Percentiles rank a stretch among this genome's conserved stretches.
These are phyloP conservation scores for Penicillium sp. DNA, from an alignment of 2,329 filamentous ascomycete genomes.

Conservation along the genomic window DNA sequence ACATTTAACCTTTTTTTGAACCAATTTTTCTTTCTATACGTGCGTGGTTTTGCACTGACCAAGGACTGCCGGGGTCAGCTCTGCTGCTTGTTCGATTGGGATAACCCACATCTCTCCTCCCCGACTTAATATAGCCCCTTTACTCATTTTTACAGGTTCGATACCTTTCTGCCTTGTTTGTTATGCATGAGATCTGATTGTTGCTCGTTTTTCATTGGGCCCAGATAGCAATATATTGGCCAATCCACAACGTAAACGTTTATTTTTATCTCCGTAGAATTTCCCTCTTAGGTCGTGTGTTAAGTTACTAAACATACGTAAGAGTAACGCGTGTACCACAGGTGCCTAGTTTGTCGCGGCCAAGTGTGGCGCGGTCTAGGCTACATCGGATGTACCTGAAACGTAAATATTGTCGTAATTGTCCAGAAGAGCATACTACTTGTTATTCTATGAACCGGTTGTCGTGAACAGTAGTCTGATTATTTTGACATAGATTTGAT, in stretches of 20 bases:
- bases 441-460: too few species aligned
- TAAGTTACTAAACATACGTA: neutral
- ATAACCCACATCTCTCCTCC: neutral
- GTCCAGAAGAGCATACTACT: too few species aligned
- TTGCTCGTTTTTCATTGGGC: neutral
- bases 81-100: too few species aligned
- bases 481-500: too few species aligned
- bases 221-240: neutral
- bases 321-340: neutral
- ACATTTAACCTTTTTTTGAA: slow-evolving; percentile 2
- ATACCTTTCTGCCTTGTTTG: neutral
- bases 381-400: too few species aligned
- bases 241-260: neutral
- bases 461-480: too few species aligned
- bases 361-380: too few species aligned
- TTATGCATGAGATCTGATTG: neutral
- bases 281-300: neutral
- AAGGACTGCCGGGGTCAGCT: too few species aligned
- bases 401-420: too few species aligned
- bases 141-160: neutral
- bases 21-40: neutral
- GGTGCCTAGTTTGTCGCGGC: neutral
- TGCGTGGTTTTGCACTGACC: too few species aligned
- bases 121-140: neutral
- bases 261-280: neutral